phyloP scores from a whole-genome alignment of 1,139 yeast genomes.

The Pichia sp. region DNA sequence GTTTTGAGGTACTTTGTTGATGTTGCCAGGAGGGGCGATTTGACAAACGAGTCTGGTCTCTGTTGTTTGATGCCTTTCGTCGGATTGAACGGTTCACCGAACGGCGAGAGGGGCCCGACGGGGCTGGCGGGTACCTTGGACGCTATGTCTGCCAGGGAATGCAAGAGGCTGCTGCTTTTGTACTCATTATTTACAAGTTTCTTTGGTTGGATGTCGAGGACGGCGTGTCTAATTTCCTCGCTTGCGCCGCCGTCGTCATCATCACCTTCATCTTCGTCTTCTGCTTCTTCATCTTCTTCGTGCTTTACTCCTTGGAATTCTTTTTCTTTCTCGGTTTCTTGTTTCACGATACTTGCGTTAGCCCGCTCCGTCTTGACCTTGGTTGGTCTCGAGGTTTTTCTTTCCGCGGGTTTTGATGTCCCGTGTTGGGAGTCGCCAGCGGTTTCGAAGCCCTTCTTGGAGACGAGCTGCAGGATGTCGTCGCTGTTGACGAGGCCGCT shows the following conservation, averaged over 20 bases:
- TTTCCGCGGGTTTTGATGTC: not conserved
- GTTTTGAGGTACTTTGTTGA: not conserved
- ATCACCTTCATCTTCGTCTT: not conserved
- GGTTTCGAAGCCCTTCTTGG: not conserved
- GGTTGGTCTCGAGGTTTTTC: not conserved
- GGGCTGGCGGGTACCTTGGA: conserved; percentile 22
- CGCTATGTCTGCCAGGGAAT: conserved; percentile 24
- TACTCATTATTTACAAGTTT: conserved; percentile 5
- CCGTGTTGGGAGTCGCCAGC: not conserved
- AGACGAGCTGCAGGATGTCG: conserved; percentile 17
- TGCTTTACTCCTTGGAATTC: not conserved
- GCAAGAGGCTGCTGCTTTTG: conserved; percentile 9
- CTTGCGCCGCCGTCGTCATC: no score
- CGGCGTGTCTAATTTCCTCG: no score
- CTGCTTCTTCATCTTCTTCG: not conserved
- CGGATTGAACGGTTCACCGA: conserved; percentile 8
- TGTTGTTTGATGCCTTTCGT: conserved; percentile 2
- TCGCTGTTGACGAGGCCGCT: conserved; percentile 21
- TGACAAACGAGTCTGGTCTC: not conserved
- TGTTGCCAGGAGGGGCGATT: not conserved
- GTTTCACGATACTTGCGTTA: not conserved
- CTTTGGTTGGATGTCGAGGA: conserved; percentile 2
- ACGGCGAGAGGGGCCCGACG: conserved; percentile 17
- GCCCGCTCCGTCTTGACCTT: not conserved
- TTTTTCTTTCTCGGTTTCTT: not conserved